Evolutionary conservation across 2,329 filamentous ascomycete species (phyloP).

Genomic region (Claviceps sp.): DNA sequence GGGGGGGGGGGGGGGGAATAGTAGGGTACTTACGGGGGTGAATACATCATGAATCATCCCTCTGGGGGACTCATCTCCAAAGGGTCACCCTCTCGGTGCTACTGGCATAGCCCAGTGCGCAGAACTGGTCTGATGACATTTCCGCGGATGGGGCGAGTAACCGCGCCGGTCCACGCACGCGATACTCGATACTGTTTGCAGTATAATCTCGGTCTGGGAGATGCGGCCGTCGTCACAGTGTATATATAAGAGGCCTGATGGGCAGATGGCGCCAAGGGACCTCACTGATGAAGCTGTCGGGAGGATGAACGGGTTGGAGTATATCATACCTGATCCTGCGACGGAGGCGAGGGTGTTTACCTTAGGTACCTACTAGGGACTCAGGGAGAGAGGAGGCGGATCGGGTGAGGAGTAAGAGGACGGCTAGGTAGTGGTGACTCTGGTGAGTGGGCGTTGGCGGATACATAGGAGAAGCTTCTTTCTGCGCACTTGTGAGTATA

Average conservation of each 20-base stretch:
- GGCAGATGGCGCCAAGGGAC: constrained; percentile 42
- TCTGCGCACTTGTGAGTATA: constrained; percentile 1
- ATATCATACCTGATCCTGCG: constrained; percentile 91
- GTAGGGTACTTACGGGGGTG: constrained; percentile 78
- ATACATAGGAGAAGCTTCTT: constrained; percentile 32
- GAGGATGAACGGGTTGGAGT: constrained; percentile 57
- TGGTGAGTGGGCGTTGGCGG: constrained; percentile 61
- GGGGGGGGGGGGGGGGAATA: no score
- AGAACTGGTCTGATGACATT: constrained; percentile 94
- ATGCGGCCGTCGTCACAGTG: constrained; percentile 79
- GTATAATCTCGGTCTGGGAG: constrained; percentile 87
- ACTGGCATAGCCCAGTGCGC: constrained; percentile 93
- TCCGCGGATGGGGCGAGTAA: constrained; percentile 96
- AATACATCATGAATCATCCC: constrained; percentile 69
- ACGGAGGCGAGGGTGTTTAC: constrained; percentile 84
- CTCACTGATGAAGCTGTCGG: constrained; percentile 52
- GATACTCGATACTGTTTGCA: constrained; percentile 62
- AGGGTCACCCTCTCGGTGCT: constrained; percentile 87
- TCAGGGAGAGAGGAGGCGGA: constrained; percentile 53
- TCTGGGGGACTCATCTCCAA: constrained; percentile 92
- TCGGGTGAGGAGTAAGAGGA: constrained; percentile 55
- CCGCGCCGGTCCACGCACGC: constrained; percentile 54
- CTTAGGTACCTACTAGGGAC: no score
- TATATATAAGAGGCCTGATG: constrained; percentile 79
- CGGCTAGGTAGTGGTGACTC: constrained; percentile 39